A percentile compares a stretch with the other conserved stretches of the same genome.
These are phyloP conservation scores for Exophiala aquamarina DNA, from an alignment of 2,329 filamentous ascomycete genomes.

Conservation along the genomic window DNA sequence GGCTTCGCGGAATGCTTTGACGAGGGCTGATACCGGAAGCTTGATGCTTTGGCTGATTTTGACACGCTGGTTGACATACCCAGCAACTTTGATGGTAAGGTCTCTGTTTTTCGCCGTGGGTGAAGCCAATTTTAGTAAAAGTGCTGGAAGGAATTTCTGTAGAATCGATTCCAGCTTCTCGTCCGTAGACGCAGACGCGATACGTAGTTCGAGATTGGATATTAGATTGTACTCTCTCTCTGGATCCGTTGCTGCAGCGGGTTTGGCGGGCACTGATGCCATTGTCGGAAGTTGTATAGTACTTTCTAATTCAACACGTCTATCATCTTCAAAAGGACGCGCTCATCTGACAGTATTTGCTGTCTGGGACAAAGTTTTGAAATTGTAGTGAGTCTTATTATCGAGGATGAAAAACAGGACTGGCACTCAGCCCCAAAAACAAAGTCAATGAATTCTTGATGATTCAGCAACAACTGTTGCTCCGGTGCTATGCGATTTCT, in stretches of 20 bases:
- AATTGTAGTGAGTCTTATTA: no score
- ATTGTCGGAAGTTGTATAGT: background rate
- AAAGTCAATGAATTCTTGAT: no score
- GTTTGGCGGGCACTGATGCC: constrained; percentile 1
- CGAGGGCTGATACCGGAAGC: constrained; percentile 77
- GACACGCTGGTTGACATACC: constrained; percentile 68
- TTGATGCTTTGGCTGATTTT: constrained; percentile 64
- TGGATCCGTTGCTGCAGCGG: constrained; percentile 40
- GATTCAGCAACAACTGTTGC: background rate
- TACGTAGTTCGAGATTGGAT: constrained; percentile 80
- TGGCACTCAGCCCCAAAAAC: no score
- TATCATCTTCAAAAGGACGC: no score
- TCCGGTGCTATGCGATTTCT: background rate
- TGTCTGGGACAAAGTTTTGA: no score
- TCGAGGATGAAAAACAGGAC: no score
- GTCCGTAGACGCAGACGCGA: constrained; percentile 80
- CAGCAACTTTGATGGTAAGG: constrained; percentile 71
- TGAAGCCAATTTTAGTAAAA: constrained; percentile 84
- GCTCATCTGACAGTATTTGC: no score
- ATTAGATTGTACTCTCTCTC: constrained; percentile 78
- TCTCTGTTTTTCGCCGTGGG: constrained; percentile 76
- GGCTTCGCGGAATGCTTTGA: constrained; percentile 86
- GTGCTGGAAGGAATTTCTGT: constrained; percentile 73
- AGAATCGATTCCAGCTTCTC: constrained; percentile 77
- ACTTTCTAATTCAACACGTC: no score